Evolutionary conservation across 441 rosid species (phyloP).

Genomic region (Eruca vesicaria): DNA sequence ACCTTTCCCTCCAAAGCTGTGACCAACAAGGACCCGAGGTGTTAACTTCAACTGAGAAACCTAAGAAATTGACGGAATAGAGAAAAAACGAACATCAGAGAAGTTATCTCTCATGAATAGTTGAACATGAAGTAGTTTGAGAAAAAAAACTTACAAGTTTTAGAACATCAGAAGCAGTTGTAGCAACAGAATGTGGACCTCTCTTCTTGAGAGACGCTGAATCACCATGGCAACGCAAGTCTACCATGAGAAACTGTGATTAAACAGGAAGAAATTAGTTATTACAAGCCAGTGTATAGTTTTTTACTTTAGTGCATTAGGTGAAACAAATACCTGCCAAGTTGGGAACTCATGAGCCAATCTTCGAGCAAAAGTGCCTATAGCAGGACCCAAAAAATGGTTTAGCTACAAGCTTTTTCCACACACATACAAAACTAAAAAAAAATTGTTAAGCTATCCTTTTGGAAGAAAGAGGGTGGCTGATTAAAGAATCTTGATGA

Average conservation of each 20-base stretch:
- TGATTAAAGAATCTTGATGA: neutral
- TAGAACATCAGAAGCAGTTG: constrained; percentile 86
- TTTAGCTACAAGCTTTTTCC: no score
- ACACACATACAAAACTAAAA: no score
- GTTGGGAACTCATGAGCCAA: constrained; percentile 85
- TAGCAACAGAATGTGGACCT: constrained; percentile 75
- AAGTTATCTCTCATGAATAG: neutral
- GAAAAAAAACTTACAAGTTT: constrained; percentile 62
- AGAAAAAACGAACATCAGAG: neutral
- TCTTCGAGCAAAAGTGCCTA: constrained; percentile 88
- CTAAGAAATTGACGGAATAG: no score
- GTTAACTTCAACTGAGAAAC: constrained; percentile 76
- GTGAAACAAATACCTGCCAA: no score
- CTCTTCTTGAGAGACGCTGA: constrained; percentile 74
- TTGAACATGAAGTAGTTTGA: neutral
- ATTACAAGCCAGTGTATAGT: neutral
- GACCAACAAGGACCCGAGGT: constrained; percentile 90
- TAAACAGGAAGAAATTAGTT: neutral
- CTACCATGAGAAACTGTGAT: constrained; percentile 82
- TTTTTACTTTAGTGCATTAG: no score
- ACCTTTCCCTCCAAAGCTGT: constrained; percentile 99
- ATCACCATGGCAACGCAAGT: constrained; percentile 95
- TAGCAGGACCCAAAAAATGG: neutral
- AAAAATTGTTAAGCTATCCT: no score
- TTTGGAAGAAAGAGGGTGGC: no score